These are phyloP conservation scores for Discostella stelligera DNA, from an alignment of 352 stramenopile species.

Conservation along the genomic window DNA sequence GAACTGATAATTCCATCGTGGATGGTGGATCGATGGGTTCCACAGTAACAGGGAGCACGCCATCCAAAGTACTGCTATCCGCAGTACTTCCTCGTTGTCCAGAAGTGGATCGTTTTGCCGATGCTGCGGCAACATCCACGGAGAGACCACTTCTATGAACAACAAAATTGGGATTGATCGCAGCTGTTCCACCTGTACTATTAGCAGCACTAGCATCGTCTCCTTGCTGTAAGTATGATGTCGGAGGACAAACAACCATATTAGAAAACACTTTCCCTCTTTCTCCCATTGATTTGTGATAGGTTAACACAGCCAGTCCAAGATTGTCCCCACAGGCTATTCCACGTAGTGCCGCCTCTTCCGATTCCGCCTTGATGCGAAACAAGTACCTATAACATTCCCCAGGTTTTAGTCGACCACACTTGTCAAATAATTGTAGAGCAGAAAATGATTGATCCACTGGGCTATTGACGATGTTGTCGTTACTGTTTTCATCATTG, in stretches of 20 bases:
- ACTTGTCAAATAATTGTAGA: slow-evolving; percentile 64
- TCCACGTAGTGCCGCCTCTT: slow-evolving; percentile 45
- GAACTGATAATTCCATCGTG: slow-evolving; percentile 51
- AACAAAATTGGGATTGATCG: slow-evolving; percentile 56
- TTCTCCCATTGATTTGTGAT: slow-evolving; percentile 77
- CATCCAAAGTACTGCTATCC: slow-evolving; percentile 44
- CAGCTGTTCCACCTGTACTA: background rate
- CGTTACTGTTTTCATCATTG: slow-evolving; percentile 2
- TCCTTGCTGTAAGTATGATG: slow-evolving; percentile 15
- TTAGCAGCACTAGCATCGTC: slow-evolving; percentile 4
- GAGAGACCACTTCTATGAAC: slow-evolving; percentile 68
- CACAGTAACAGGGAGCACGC: slow-evolving; percentile 71
- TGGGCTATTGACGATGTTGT: background rate
- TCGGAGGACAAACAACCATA: slow-evolving; percentile 56
- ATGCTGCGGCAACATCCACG: slow-evolving; percentile 67
- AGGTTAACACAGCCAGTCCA: slow-evolving; percentile 64
- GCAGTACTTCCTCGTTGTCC: slow-evolving; percentile 7
- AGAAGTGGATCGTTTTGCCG: slow-evolving; percentile 44
- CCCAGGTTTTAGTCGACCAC: slow-evolving; percentile 58
- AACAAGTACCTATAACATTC: slow-evolving; percentile 71
- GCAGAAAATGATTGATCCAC: slow-evolving; percentile 12
- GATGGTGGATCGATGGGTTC: slow-evolving; percentile 75
- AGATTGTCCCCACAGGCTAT: slow-evolving; percentile 74
- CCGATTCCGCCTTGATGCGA: slow-evolving; percentile 51
- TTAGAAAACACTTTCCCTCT: slow-evolving; percentile 57